Conservation (phyloP, 1,284 basidiomycete species). For the Heterobasidion parviporum region DNA sequence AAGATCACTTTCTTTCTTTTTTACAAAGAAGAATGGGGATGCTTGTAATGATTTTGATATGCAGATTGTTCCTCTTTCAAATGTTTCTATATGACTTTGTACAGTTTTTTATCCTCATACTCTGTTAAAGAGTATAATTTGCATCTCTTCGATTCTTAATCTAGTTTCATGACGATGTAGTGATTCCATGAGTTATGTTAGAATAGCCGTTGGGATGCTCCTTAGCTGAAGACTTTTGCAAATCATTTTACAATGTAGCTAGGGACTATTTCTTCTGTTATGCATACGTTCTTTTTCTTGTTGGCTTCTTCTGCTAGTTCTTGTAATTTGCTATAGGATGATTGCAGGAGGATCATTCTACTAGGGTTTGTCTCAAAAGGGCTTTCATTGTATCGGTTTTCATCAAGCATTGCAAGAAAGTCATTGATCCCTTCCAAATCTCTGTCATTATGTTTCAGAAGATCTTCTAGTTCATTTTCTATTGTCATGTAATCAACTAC, state of each 20-base stretch:
- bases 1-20: slow-evolving; percentile 2
- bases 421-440: too few species aligned
- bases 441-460: too few species aligned
- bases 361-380: too few species aligned
- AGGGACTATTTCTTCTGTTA: background rate
- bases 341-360: background rate
- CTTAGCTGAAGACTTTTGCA: background rate
- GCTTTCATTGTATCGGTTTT: too few species aligned
- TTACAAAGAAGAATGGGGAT: slow-evolving; percentile 2
- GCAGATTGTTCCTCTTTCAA: slow-evolving; percentile 7
- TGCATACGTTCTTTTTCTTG: too few species aligned
- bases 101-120: background rate
- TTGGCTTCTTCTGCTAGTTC: background rate
- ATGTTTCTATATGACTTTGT: background rate
- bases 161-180: background rate
- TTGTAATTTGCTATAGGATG: background rate
- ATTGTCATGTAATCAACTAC: too few species aligned
- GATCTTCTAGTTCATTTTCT: too few species aligned
- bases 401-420: too few species aligned
- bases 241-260: background rate
- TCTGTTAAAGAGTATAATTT: background rate
- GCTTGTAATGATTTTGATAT: background rate
- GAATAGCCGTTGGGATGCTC: background rate
- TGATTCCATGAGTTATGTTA: background rate
- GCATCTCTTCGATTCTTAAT: background rate